phyloP scores from a whole-genome alignment of 495 filamentous ascomycete genomes.

The Achaetomiella virescens region DNA sequence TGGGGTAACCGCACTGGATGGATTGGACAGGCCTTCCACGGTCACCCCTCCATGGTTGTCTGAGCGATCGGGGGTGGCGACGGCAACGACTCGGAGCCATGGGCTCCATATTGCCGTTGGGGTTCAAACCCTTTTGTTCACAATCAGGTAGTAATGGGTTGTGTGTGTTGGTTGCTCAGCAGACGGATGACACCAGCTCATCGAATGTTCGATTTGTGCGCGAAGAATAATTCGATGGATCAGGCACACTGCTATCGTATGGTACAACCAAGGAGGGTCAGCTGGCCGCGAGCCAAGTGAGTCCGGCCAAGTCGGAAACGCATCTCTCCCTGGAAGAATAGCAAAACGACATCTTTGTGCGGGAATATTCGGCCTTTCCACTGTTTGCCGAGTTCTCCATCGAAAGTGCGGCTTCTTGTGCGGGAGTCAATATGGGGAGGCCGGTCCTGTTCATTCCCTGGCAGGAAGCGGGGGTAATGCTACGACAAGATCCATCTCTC shows the following conservation, averaged over 20 bases:
- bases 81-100: background rate
- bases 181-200: background rate
- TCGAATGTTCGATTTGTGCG: conserved; percentile 4
- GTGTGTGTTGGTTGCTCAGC: background rate
- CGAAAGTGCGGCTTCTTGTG: background rate
- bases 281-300: conserved; percentile 4
- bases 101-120: background rate
- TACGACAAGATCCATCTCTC: background rate
- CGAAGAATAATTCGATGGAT: background rate
- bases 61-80: conserved; percentile 4
- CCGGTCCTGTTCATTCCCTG: background rate
- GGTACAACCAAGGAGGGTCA: conserved; percentile 2
- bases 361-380: conserved; percentile 12
- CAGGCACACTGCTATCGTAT: background rate
- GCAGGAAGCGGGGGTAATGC: background rate
- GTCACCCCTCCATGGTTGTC: background rate
- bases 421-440: background rate
- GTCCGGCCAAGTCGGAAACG: background rate
- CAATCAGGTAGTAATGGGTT: no score
- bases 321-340: background rate
- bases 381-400: background rate
- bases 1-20: conserved; percentile 9
- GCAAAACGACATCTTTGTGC: background rate
- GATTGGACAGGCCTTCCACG: conserved; percentile 1
- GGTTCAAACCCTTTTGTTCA: background rate